Conservation (phyloP, 2,329 filamentous ascomycete species). For the Botrytis galanthina region DNA sequence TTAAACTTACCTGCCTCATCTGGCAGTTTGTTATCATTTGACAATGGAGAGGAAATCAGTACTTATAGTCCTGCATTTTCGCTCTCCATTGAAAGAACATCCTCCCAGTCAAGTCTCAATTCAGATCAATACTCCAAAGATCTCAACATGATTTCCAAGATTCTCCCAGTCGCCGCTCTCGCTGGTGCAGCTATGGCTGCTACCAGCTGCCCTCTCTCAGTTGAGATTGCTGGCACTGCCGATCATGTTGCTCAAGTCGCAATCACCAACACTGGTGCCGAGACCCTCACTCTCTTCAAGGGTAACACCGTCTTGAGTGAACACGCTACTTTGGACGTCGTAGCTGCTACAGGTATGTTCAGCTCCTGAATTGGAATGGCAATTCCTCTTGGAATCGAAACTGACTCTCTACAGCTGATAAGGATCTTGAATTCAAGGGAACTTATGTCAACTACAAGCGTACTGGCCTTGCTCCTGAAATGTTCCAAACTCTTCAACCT, state of each 20-base stretch:
- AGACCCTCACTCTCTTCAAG: conserved; percentile 31
- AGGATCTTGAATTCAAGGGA: conserved; percentile 29
- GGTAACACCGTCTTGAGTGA: conserved; percentile 32
- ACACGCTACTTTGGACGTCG: conserved; percentile 30
- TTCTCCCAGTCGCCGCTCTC: conserved; percentile 28
- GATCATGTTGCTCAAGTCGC: conserved; percentile 29
- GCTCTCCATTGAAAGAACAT: not conserved
- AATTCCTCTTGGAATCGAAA: not conserved
- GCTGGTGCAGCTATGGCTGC: conserved; percentile 29
- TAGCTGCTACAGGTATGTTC: conserved; percentile 26
- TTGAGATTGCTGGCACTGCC: conserved; percentile 26
- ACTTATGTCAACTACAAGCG: conserved; percentile 31
- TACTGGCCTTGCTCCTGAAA: conserved; percentile 22
- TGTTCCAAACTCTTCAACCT: conserved; percentile 29
- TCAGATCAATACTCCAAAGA: conserved; percentile 1
- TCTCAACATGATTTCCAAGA: conserved; percentile 29
- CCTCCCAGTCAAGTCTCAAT: not conserved
- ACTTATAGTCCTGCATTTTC: not conserved
- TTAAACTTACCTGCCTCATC: conserved; percentile 1
- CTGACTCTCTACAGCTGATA: conserved; percentile 25
- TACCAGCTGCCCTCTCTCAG: conserved; percentile 29
- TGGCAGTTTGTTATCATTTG: not conserved
- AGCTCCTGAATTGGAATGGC: not conserved
- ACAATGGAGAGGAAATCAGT: not conserved
- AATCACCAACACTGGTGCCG: conserved; percentile 30